Conservation (phyloP, 129 eudicot species). For the Lactuca saligna region DNA sequence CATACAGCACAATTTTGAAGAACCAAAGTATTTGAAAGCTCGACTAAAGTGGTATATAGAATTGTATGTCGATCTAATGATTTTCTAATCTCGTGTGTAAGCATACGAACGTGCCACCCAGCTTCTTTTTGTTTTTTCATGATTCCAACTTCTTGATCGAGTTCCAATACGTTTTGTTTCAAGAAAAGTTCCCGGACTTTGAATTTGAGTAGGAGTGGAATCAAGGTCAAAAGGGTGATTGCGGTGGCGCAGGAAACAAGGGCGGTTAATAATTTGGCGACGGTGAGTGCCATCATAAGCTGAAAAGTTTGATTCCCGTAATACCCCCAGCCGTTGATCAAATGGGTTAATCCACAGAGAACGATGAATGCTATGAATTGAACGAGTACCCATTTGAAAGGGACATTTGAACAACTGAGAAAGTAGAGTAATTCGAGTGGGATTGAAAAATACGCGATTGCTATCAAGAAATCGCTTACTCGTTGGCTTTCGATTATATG, state of each 20-base stretch:
- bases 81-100: slow-evolving; percentile 76
- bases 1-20: slow-evolving; percentile 81
- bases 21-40: slow-evolving; percentile 69
- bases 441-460: slow-evolving; percentile 79
- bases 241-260: slow-evolving; percentile 85
- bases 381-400: slow-evolving; percentile 87
- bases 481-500: slow-evolving; percentile 65
- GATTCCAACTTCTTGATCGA: slow-evolving; percentile 80
- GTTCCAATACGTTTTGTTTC: slow-evolving; percentile 69
- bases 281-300: slow-evolving; percentile 68
- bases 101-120: slow-evolving; percentile 71
- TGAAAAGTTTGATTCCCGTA: slow-evolving; percentile 75
- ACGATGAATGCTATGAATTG: slow-evolving; percentile 76
- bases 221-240: slow-evolving; percentile 67
- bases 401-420: slow-evolving; percentile 68
- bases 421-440: slow-evolving; percentile 81
- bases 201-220: slow-evolving; percentile 69
- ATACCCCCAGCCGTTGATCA: slow-evolving; percentile 82
- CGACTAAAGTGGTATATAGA: slow-evolving; percentile 69
- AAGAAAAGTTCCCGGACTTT: slow-evolving; percentile 79
- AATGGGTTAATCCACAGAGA: slow-evolving; percentile 83
- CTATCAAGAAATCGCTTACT: slow-evolving; percentile 79
- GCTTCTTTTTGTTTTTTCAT: slow-evolving; percentile 84
- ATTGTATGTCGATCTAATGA: slow-evolving; percentile 76
- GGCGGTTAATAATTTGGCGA: slow-evolving; percentile 68